Evolutionary conservation across 75 land plant species (phyloP), one percentile per base, ranked within the genome.

Genomic region (Pinus albicaulis): DNA sequence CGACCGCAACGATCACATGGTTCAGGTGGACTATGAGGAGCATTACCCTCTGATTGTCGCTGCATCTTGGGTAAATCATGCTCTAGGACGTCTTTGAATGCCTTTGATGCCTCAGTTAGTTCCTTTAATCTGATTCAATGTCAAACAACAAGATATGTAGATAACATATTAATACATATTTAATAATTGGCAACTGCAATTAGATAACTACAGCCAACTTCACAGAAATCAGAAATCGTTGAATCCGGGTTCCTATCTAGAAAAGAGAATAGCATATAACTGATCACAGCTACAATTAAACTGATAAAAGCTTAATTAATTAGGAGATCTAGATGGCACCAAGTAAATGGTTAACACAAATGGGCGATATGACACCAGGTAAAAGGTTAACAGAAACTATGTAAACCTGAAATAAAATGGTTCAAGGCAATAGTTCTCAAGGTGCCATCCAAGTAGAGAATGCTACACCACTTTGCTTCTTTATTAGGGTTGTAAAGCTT

Each of bases 1-100:
- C 92, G 87, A 25, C 99, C 96, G 89, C 99, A 98, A 11, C 99
- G 95, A 61, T 98, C 94, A 79, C 99, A 98, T 38, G 84, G 72
- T 14, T 84, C 77, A 60, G 85, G 53, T 16, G 69, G 55, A n/a
- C 78, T 5, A 72, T 60, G 44, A 3, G 81, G 12, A 16, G 7
- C 75, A 7, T 19, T 22, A 34, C 72, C 64, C 19, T 80, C 78
- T 63, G 62, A 78, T 66, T 73, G 63, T 72, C 79, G 82, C 79
- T 78, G 83, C 80, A 98, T 74, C 74, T 86, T 81, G 41, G 91
- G 87, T 31, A 95, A 55, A 88, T 95, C 99, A 75, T 24, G 13
- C 81, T 95, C 96, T 28, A 98, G 68, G 15, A 93, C 96, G 76
- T 91, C 89, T n/a, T 73, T 77, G 31, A 98, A 79, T 23, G 96